These are phyloP conservation scores for Endocarpon pusillum DNA, from an alignment of 495 filamentous ascomycete species.

Conservation along the genomic window DNA sequence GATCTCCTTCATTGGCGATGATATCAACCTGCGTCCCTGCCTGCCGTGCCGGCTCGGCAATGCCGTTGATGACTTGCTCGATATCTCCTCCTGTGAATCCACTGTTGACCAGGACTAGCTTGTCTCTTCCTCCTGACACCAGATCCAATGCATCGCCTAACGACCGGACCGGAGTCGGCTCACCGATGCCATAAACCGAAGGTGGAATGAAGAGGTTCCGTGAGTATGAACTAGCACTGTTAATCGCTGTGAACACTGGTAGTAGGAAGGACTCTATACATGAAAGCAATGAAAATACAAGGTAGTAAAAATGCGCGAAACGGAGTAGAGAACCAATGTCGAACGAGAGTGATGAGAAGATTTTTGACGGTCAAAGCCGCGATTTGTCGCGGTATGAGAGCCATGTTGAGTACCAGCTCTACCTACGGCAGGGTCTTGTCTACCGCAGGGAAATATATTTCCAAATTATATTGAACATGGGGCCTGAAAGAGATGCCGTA, in stretches of 20 bases:
- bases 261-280: slow-evolving; percentile 20
- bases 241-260: background rate
- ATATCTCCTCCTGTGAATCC: slow-evolving; percentile 54
- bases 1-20: slow-evolving; percentile 30
- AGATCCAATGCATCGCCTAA: slow-evolving; percentile 39
- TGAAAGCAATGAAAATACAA: slow-evolving; percentile 47
- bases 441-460: no score
- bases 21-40: slow-evolving; percentile 39
- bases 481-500: no score
- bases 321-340: slow-evolving; percentile 44
- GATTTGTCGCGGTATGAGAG: slow-evolving; percentile 37
- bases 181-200: slow-evolving; percentile 49
- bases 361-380: slow-evolving; percentile 63
- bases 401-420: no score
- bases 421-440: no score
- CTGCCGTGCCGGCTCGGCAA: slow-evolving; percentile 31
- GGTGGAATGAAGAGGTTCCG: slow-evolving; percentile 51
- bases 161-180: slow-evolving; percentile 35
- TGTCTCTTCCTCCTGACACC: slow-evolving; percentile 34
- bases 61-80: slow-evolving; percentile 44
- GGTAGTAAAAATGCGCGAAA: slow-evolving; percentile 55
- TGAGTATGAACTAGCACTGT: slow-evolving; percentile 30
- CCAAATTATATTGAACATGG: no score
- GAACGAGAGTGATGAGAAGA: slow-evolving; percentile 45
- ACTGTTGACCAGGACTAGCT: slow-evolving; percentile 66